Percentiles rank a stretch among this genome's conserved stretches.
Evolutionary conservation across 495 filamentous ascomycete genomes (phyloP).

Genomic region (Articulospora tetracladia): DNA sequence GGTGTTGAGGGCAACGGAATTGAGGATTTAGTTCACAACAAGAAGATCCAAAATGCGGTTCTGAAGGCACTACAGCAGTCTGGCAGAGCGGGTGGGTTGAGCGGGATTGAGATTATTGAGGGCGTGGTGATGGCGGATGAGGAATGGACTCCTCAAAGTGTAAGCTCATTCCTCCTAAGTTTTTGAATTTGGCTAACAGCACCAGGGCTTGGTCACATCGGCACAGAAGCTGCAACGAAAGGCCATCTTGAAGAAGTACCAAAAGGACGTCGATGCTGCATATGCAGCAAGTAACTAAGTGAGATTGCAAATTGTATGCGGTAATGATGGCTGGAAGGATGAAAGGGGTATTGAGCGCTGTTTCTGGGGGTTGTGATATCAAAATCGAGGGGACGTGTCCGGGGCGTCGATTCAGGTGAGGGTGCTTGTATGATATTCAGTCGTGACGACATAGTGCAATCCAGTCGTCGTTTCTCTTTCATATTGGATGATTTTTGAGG

Average conservation of each 20-base stretch:
- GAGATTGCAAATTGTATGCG: neutral
- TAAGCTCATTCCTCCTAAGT: constrained; percentile 43
- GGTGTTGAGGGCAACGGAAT: constrained; percentile 65
- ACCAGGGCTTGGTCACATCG: constrained; percentile 62
- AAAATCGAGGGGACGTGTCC: neutral
- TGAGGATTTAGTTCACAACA: constrained; percentile 78
- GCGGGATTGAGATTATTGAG: constrained; percentile 86
- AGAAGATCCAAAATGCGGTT: constrained; percentile 75
- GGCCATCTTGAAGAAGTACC: constrained; percentile 60
- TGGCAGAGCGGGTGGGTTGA: constrained; percentile 72
- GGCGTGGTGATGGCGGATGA: constrained; percentile 92
- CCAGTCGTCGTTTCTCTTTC: neutral
- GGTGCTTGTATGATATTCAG: neutral
- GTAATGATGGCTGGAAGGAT: neutral
- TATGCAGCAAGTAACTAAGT: constrained; percentile 32
- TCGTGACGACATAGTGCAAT: neutral
- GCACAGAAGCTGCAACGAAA: constrained; percentile 77
- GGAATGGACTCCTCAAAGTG: constrained; percentile 96
- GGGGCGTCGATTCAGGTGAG: neutral
- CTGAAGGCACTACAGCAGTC: constrained; percentile 75
- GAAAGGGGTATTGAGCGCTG: neutral
- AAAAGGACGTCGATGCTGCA: constrained; percentile 59
- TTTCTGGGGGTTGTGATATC: neutral
- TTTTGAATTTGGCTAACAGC: constrained; percentile 23
- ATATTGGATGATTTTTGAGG: too few species aligned